Evolutionary conservation across 2,329 filamentous ascomycete genomes (phyloP), one percentile per base, ranked within the genome.

Genomic region (Talaromyces sp.): DNA sequence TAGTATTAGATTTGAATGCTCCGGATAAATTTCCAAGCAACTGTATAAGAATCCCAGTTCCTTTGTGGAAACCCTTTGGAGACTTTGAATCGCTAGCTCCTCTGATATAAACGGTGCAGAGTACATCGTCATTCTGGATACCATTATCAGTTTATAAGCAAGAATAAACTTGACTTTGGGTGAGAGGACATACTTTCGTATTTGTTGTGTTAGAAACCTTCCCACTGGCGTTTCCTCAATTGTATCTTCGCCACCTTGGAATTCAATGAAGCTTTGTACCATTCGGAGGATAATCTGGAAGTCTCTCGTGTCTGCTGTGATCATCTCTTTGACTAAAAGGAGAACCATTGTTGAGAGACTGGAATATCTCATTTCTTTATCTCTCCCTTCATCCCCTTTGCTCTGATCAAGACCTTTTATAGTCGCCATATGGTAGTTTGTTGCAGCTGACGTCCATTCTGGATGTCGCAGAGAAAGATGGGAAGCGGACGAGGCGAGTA

Each of bases 271-370:
- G 16, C 50, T 55, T 13, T 55, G 35, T 10, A 60, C 22, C 55
- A 60, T 58, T 17, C 50, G 32, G 13, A 60, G 49, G 4, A 60
- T 24, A 16, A 60, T 57, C 4, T 49, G 50, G 36, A 57, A 60
- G 29, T 60, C 57, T 5, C 39, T 41, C n/a, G 30, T 49, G 8
- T 48, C 41, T 10, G 52, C 55, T 20, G 48, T 52, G 16, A 60
- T 44, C 57, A 60, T 60, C 11, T 58, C 55, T 10, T 52, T 50
- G 9, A 55, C 37, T 13, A 60, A 17, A 4, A 60, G 48, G 3
- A 55, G 44, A 14, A 60, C 27, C 44, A 60, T 58, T 3, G 55
- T 51, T 17, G 51, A 42, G 8, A 57, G 39, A 43, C 46, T 47
- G 2, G 47, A 57, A 9, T 50, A 44, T 27, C n/a, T 41, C 2